Base-by-base conservation (phyloP, 371 early-diverging fungal genomes). In the Mucor racemosus region DNA sequence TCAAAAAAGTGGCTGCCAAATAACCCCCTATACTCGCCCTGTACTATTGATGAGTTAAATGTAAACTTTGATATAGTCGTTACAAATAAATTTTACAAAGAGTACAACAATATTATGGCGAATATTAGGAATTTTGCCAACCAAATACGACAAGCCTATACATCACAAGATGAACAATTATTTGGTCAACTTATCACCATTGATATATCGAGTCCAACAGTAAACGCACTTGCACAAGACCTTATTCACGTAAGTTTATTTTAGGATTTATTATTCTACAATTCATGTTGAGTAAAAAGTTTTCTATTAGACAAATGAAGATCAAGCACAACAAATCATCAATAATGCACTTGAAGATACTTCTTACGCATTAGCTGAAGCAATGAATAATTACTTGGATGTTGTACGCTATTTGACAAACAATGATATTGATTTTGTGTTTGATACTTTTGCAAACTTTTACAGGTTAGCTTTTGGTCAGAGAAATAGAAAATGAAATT, bases 391-490 rank as follows among this genome's bases (percentile, higher is more conserved):
- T 26, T 76, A 72, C 36, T 14, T 76, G 17, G 38, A 46, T 31
- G 21, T 69, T 5, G 17, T 76, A 6, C 55, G 57, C 11, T 39
- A 44, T 42, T 35, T 69, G 9, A 8, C 36, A 1, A 38, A 59
- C 33, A 19, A 46, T 0, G 64, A 71, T 48, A 35, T 64, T 14
- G 39, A 14, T 15, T 15, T 19, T 8, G 54, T 72, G 8, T 76
- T 72, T 62, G 76, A 76, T 4, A 63, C 39, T 4, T 76, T 62
- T 59, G 62, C 73, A 7, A 39, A 53, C 8, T 72, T 72, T 44
- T 76, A 69, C 56, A 69, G 67, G 76, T 72, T 26, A 65, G 44
- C 15, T n/a, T 9, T 17, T 38, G 11, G 4, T 1, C 38, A 38
- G 38, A 38, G 7, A 57, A 17, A 26, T 8, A 6, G 0, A 0